Evolutionary conservation across 164 flowering plant genomes (phyloP).

Genomic region (Protea cynaroides): DNA sequence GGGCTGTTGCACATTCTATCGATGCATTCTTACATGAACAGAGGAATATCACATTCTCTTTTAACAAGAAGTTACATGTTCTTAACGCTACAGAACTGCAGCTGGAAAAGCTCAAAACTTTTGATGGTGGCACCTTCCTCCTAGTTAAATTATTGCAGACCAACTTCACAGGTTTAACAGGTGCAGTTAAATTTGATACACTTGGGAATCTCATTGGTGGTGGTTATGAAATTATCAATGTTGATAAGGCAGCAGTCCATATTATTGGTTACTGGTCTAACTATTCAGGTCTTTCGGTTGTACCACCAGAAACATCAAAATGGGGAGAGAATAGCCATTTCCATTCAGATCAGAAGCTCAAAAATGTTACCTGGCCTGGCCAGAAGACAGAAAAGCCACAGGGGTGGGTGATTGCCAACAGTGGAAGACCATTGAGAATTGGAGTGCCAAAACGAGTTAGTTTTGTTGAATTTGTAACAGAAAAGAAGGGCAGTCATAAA

Average conservation of each 20-base stretch:
- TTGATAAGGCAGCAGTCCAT: conserved; percentile 18
- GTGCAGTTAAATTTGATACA: conserved; percentile 42
- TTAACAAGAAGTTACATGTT: conserved; percentile 15
- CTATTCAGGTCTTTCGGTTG: conserved; percentile 39
- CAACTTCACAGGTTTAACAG: conserved; percentile 54
- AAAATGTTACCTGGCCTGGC: conserved; percentile 59
- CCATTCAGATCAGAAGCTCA: conserved; percentile 28
- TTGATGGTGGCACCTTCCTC: conserved; percentile 42
- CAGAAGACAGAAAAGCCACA: conserved; percentile 47
- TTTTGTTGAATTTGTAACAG: conserved; percentile 51
- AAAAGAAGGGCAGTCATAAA: conserved; percentile 18
- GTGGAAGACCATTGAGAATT: conserved; percentile 47
- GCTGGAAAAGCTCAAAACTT: conserved; percentile 36
- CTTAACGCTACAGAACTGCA: conserved; percentile 14
- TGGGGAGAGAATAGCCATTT: conserved; percentile 4
- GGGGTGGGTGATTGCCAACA: conserved; percentile 57
- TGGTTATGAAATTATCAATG: conserved; percentile 50
- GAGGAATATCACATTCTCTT: conserved; percentile 43
- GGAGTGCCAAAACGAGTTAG: conserved; percentile 58
- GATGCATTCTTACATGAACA: conserved; percentile 36
- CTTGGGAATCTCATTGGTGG: conserved; percentile 28
- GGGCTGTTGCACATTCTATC: conserved; percentile 53
- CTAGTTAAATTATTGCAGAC: conserved; percentile 27
- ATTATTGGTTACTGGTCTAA: conserved; percentile 66
- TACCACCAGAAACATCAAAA: conserved; percentile 30